Evolutionary conservation across 1,284 basidiomycete species (phyloP), one percentile per base, ranked within the genome.

Genomic region (Stygiomarasmius scandens): DNA sequence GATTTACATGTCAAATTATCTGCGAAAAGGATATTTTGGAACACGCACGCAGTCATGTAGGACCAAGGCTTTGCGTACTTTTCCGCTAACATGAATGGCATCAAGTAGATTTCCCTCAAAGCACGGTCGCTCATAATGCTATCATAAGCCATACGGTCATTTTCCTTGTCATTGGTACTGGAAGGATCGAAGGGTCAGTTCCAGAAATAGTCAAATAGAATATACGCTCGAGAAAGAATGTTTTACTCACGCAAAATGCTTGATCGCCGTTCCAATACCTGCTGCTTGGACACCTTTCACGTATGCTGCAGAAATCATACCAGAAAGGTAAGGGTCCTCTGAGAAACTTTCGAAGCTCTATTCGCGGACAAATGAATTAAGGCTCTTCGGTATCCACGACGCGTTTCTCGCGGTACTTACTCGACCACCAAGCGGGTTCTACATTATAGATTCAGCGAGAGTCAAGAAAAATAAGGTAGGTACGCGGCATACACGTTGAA

Each of bases 41-140:
- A 38, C 3, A 72, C 85, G 70, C 69, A 89, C 83, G 87, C 78
- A 56, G 88, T 89, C 85, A 90, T 89, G 67, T 81, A 83, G 3
- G 85, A 77, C 86, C 86, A 89, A 16, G 89, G 89, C 58, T 84
- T 67, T 1, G 87, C 82, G 53, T 85, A 77, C 66, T 87, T 87
- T 69, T 90, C 83, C 0, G 90, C 88, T 44, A 95, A 79, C 85
- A 93, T 90, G 76, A 94, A 94, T 0, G 89, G 87, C 77, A 88
- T 83, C 41, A 93, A 77, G 71, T 94, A 94, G 49, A 95, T 82
- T 70, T 95, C 92, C 25, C 90, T 81, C 45, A 95, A 77, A 0
- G 92, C 87, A 27, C 92, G 83, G 58, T 83, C 79, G 59, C 79
- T 81, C 61, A 89, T 73, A 56, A 87, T 73, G 54, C 82, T 84